These are phyloP conservation scores for Lablab purpureus DNA, from an alignment of 306 rosid genomes.

Conservation along the genomic window DNA sequence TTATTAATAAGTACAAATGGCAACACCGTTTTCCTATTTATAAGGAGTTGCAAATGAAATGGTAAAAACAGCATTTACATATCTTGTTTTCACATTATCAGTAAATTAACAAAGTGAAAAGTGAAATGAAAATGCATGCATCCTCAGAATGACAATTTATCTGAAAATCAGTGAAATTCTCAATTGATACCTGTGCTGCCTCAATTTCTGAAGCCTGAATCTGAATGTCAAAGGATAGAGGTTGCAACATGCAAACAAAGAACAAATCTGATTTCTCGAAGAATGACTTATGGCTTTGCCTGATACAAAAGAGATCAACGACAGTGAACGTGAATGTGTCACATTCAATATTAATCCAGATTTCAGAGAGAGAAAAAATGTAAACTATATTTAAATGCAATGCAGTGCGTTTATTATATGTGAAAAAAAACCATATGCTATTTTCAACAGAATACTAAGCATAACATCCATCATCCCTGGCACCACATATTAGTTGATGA, in stretches of 20 bases:
- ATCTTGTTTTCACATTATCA: neutral
- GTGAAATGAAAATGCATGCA: neutral
- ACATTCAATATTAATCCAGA: slow-evolving; percentile 9
- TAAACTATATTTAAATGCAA: neutral
- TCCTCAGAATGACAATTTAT: slow-evolving; percentile 11
- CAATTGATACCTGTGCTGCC: slow-evolving; percentile 65
- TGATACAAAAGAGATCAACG: slow-evolving; percentile 50
- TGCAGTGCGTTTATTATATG: neutral
- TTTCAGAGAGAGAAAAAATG: slow-evolving; percentile 8
- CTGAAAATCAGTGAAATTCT: slow-evolving; percentile 16
- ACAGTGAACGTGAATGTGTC: slow-evolving; percentile 5
- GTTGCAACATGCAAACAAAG: slow-evolving; percentile 76
- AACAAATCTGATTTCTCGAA: slow-evolving; percentile 76
- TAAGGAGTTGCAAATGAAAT: neutral
- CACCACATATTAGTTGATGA: slow-evolving; percentile 9
- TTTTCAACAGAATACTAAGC: slow-evolving; percentile 6
- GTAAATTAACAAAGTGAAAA: neutral
- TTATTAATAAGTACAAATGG: neutral
- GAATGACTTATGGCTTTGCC: slow-evolving; percentile 85
- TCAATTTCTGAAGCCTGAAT: slow-evolving; percentile 68
- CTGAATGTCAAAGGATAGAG: slow-evolving; percentile 65
- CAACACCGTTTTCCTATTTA: neutral
- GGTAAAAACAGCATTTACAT: neutral
- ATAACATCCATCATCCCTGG: slow-evolving; percentile 15
- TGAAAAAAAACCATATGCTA: slow-evolving; percentile 20